Base-by-base conservation (phyloP, 1,284 basidiomycete genomes). In the Apiotrichum gamsii region DNA sequence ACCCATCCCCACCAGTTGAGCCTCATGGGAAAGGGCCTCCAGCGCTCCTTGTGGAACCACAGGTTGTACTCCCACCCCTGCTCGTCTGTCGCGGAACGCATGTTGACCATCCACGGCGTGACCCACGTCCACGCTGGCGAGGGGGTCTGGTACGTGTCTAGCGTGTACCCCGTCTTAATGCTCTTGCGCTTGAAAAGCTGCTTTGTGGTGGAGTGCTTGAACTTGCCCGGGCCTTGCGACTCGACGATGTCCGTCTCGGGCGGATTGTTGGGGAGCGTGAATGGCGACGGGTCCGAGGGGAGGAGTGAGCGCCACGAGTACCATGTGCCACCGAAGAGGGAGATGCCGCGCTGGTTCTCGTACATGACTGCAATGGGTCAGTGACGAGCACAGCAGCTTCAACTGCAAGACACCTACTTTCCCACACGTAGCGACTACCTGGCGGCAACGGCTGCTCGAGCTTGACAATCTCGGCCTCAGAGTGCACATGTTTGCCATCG, bases 71-170 rank as follows among this genome's bases (percentile, higher is more conserved):
- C 52, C 71, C 70, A 74, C 14, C 72, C 72, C 18, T 59, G 59
- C 46, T 74, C 72, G 45, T 74, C 72, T 14, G 70, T 69, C 16
- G 69, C 66, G 10, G 51, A 46, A 2, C 66, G 60, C 72, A 74
- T 74, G 49, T 72, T 72, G 42, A 69, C 58, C 61, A 72, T 66
- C 72, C 72, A 74, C 0, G 64, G 61, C 5, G 69, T 70, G 8
- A 71, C 39, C 64, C 68, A 74, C 20, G 54, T 47, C 72, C 72
- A 74, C 14, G 60, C 60, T 2, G 71, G 65, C 19, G 60, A 59
- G 9, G 70, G 65, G 0, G 64, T 60, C 49, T 72, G 69, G 45
- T 56, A 72, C 6, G 67, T 67, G 20, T 65, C 51, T 2, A 66
- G 62, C 1, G 62, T 61, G 53, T 72, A 74, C 2, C 59, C 62